phyloP scores from a whole-genome alignment of 176 grass and related monocot genomes.

The Oryza longistaminata region DNA sequence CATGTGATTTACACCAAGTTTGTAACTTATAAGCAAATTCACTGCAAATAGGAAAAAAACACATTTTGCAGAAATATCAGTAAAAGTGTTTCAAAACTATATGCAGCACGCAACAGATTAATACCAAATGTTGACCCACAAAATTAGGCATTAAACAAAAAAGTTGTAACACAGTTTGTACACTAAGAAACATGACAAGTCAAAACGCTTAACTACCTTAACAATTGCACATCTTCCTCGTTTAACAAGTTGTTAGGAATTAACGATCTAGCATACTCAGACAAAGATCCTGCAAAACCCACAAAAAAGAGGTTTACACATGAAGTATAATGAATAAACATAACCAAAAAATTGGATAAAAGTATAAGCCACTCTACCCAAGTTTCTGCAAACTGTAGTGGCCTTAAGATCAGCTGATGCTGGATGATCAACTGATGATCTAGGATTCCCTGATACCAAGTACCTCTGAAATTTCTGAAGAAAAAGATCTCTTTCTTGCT shows the following conservation, averaged over 20 bases:
- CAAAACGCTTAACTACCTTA: slow-evolving; percentile 66
- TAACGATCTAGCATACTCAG: slow-evolving; percentile 74
- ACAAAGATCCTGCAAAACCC: slow-evolving; percentile 72
- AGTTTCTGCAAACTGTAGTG: slow-evolving; percentile 75
- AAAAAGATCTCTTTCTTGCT: slow-evolving; percentile 98
- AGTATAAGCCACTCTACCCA: slow-evolving; percentile 53
- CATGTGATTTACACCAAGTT: slow-evolving; percentile 52
- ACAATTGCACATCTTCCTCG: slow-evolving; percentile 78
- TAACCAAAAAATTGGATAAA: background rate
- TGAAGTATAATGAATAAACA: slow-evolving; percentile 29
- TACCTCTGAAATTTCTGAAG: slow-evolving; percentile 80
- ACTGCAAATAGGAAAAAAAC: slow-evolving; percentile 50
- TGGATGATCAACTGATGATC: slow-evolving; percentile 26
- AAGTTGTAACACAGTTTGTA: background rate
- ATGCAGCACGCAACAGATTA: slow-evolving; percentile 1
- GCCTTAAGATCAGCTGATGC: slow-evolving; percentile 43
- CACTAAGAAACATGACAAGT: background rate
- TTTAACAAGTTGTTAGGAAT: slow-evolving; percentile 77
- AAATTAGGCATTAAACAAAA: slow-evolving; percentile 27
- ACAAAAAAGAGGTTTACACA: slow-evolving; percentile 37
- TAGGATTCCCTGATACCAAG: slow-evolving; percentile 47
- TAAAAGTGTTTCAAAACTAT: background rate
- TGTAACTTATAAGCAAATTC: slow-evolving; percentile 79
- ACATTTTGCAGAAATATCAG: slow-evolving; percentile 23
- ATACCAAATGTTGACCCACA: slow-evolving; percentile 11